Percentiles rank a stretch among this genome's conserved stretches.
Conservation (phyloP, 768 basidiomycete species). For the Rhizopogon vulgaris region DNA sequence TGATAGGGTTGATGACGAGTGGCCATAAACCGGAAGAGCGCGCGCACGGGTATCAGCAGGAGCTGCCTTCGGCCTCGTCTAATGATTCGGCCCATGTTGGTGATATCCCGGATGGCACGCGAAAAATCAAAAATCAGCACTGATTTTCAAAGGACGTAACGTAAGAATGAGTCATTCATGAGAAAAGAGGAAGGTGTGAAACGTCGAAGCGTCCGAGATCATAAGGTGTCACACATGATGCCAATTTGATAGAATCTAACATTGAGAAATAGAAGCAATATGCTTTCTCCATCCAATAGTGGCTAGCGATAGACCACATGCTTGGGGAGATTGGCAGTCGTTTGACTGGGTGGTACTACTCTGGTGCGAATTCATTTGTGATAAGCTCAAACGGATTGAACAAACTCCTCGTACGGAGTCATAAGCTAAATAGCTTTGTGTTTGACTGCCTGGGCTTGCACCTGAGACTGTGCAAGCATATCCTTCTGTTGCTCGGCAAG, state of each 20-base stretch:
- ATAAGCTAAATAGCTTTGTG: conserved; percentile 9
- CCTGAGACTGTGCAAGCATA: conserved; percentile 44
- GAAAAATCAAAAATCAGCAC: not conserved
- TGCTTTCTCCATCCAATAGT: not conserved
- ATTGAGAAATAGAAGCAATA: not conserved
- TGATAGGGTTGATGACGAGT: not conserved
- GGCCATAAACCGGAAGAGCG: not conserved
- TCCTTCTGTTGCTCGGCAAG: conserved; percentile 77
- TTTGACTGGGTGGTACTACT: not conserved
- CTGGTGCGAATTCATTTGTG: not conserved
- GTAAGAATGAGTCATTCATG: not conserved
- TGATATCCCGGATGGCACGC: not conserved
- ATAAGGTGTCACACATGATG: not conserved
- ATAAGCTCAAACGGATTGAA: not conserved
- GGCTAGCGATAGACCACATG: not conserved
- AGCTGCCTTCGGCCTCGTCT: not conserved
- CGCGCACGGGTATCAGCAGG: not conserved
- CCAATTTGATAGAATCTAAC: not conserved
- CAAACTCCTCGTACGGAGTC: not conserved
- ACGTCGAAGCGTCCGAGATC: not conserved
- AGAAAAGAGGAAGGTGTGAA: not conserved
- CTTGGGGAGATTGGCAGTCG: not conserved
- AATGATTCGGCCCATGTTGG: no score
- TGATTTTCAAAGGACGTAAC: not conserved
- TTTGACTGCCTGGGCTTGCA: conserved; percentile 29